Conservation (phyloP, 2,329 filamentous ascomycete genomes). For the Nothomitra cinnamomea region DNA sequence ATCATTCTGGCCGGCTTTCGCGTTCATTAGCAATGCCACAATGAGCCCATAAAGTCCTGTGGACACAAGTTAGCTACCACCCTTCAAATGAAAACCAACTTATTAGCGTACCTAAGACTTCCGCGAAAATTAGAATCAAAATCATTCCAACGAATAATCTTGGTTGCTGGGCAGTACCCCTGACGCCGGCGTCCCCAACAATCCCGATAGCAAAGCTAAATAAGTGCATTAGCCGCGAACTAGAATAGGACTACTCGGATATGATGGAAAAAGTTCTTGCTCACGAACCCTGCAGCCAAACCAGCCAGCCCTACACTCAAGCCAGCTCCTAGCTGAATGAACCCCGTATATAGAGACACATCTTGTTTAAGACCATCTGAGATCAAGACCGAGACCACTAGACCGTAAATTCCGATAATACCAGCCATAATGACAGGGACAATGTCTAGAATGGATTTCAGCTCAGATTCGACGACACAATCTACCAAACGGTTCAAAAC, state of each 20-base stretch:
- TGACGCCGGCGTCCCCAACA: slow-evolving; percentile 66
- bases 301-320: slow-evolving; percentile 67
- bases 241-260: not conserved
- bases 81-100: slow-evolving; percentile 15
- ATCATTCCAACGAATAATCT: slow-evolving; percentile 95
- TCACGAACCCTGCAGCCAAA: slow-evolving; percentile 49
- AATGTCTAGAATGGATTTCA: slow-evolving; percentile 52
- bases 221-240: not conserved
- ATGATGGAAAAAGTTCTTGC: not conserved
- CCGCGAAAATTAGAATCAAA: slow-evolving; percentile 97
- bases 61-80: not conserved
- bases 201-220: slow-evolving; percentile 54
- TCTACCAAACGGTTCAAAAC: slow-evolving; percentile 21
- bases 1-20: slow-evolving; percentile 4
- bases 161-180: slow-evolving; percentile 70
- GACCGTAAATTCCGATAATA: slow-evolving; percentile 99
- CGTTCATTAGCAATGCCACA: slow-evolving; percentile 99
- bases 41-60: slow-evolving; percentile 96
- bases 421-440: slow-evolving; percentile 99
- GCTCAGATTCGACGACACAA: slow-evolving; percentile 6
- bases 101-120: slow-evolving; percentile 69
- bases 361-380: slow-evolving; percentile 61
- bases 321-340: slow-evolving; percentile 75
- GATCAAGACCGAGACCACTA: slow-evolving; percentile 76
- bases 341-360: slow-evolving; percentile 60